Evolutionary conservation across 257 asterid genomes (phyloP), one percentile per base, ranked within the genome.

Genomic region (Fraxinus anomala): DNA sequence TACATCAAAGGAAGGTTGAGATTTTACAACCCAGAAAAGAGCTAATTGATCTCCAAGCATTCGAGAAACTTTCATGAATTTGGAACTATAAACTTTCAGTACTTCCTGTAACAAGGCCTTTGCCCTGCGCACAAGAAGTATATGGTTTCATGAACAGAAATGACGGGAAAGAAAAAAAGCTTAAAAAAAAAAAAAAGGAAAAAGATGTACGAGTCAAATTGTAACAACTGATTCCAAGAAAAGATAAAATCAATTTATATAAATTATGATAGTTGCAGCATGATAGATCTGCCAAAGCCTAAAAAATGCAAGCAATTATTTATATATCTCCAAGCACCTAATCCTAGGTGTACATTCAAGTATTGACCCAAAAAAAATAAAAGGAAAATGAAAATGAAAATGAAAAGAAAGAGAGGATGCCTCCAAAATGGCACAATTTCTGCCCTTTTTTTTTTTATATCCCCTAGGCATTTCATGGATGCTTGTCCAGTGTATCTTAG

Each of bases 21-120:
- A 91, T 73, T 80, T 90, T 65, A 96, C 92, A 28, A 89, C 90
- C 97, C 96, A 96, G 6, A 92, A 96, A 73, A 96, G 98, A 26
- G 98, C 99, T 87, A 93, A 83, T 82, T 96, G 98, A 90, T 96
- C 99, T 82, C 97, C 97, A 63, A 96, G 97, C 99, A 93, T 96
- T 79, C 97, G 82, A 71, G 99, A 93, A 85, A 97, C 97, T 81
- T 80, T 89, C 94, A 89, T 87, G 88, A 86, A 96, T 81, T 84
- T 89, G 16, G 91, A 77, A 31, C 79, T 79, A 83, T 88, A 93
- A 72, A 83, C 88, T 81, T 82, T 70, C 76, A 92, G 86, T 76
- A 93, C 97, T 83, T 88, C 89, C 82, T 88, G 85, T 83, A 92
- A 85, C 87, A 93, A 92, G 42, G 80, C 83, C 83, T 76, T 89